phyloP scores from a whole-genome alignment of 1,139 yeast genomes.

The Ashbya aceris region DNA sequence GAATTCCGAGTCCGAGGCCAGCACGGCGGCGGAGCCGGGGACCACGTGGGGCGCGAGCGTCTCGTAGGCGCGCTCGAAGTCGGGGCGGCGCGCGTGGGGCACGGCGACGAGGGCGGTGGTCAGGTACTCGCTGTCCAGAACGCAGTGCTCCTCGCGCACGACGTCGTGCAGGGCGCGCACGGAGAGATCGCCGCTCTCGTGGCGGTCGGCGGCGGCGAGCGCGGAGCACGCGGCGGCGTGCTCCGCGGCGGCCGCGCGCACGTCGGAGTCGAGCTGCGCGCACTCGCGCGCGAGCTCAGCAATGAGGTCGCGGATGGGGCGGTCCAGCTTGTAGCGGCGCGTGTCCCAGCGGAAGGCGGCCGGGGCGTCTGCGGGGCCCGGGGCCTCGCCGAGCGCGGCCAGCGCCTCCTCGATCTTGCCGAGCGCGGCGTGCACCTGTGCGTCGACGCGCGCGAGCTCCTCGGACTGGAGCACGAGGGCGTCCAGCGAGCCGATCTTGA shows the following conservation, averaged over 20 bases:
- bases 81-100: conserved; percentile 53
- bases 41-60: conserved; percentile 72
- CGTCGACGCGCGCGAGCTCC: conserved; percentile 73
- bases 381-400: conserved; percentile 38
- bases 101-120: conserved; percentile 79
- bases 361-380: conserved; percentile 45
- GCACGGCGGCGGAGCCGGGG: conserved; percentile 72
- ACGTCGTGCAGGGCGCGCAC: conserved; percentile 85
- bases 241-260: conserved; percentile 55
- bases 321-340: conserved; percentile 77
- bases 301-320: conserved; percentile 69
- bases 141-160: conserved; percentile 77
- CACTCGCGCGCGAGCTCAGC: conserved; percentile 68
- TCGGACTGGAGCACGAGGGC: conserved; percentile 85
- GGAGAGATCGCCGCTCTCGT: conserved; percentile 86
- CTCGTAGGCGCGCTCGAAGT: conserved; percentile 65
- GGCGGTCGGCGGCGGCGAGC: conserved; percentile 80
- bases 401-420: conserved; percentile 70
- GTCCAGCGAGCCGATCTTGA: conserved; percentile 92
- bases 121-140: conserved; percentile 75
- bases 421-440: conserved; percentile 59
- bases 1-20: conserved; percentile 68
- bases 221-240: conserved; percentile 80
- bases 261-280: conserved; percentile 71
- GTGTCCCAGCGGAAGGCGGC: conserved; percentile 80